A percentile compares a stretch with the other conserved stretches of the same genome.
These are phyloP conservation scores for Hypoxylon sp. DNA, from an alignment of 2,329 filamentous ascomycete genomes.

Conservation along the genomic window DNA sequence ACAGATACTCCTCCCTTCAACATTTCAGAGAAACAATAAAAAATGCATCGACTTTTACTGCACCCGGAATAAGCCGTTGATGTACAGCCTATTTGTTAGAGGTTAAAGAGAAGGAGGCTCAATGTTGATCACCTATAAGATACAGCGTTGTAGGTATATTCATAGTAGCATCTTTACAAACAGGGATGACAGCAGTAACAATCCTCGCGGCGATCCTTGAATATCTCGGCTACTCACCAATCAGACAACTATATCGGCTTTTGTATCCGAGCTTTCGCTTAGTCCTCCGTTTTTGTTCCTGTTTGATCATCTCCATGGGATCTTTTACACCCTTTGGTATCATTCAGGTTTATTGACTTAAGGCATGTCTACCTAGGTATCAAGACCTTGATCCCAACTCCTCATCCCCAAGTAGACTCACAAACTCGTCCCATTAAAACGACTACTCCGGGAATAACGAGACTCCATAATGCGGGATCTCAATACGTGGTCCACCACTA, in stretches of 20 bases:
- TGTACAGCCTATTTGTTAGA: not conserved
- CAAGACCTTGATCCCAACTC: no score
- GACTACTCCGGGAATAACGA: not conserved
- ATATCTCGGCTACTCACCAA: conserved; percentile 33
- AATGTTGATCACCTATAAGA: conserved; percentile 35
- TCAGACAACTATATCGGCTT: conserved; percentile 11
- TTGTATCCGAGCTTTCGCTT: conserved; percentile 20
- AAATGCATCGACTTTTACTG: not conserved
- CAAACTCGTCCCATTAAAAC: not conserved
- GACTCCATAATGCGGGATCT: conserved; percentile 3
- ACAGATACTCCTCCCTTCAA: not conserved
- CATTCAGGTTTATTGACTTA: not conserved
- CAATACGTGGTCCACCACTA: conserved; percentile 14
- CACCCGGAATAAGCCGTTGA: not conserved
- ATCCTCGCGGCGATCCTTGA: conserved; percentile 34
- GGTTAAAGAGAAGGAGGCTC: conserved; percentile 30
- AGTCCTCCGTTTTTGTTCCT: conserved; percentile 10
- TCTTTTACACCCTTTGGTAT: not conserved
- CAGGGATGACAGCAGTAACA: conserved; percentile 20
- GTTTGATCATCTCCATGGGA: not conserved
- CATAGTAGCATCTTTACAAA: conserved; percentile 6
- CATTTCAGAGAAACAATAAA: no score
- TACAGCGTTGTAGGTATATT: conserved; percentile 13
- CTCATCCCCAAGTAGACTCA: no score
- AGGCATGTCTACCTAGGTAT: not conserved